phyloP scores from a whole-genome alignment of 495 filamentous ascomycete genomes.

The Aspergillus affinis region DNA sequence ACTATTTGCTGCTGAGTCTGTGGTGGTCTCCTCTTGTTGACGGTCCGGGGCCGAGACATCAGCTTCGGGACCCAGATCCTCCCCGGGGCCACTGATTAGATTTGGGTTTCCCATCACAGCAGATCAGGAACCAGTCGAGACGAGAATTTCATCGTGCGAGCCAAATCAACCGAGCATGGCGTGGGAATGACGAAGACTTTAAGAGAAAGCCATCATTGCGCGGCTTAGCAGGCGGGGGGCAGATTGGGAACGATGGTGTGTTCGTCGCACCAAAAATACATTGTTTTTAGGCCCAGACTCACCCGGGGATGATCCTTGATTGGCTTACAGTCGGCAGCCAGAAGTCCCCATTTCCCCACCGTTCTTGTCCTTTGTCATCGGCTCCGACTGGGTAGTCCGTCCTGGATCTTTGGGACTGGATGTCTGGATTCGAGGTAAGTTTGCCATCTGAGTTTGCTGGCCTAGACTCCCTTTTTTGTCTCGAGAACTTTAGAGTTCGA shows the following conservation, averaged over 20 bases:
- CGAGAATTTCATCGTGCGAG: background rate
- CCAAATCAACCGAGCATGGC: background rate
- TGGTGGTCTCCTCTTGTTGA: constrained; percentile 2
- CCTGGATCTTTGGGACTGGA: background rate
- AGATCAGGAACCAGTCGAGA: constrained; percentile 2
- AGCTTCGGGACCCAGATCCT: background rate
- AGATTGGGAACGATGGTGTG: background rate
- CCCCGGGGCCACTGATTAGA: constrained; percentile 4
- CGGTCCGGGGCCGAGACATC: constrained; percentile 1
- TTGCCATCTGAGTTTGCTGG: background rate
- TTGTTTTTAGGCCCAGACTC: background rate
- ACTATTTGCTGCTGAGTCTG: constrained; percentile 14
- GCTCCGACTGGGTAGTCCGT: too few relatives aligned
- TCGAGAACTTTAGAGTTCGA: background rate
- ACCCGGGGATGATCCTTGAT: background rate
- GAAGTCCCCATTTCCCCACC: background rate
- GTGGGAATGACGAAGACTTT: background rate
- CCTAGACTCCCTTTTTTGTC: background rate
- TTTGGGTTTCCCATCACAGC: constrained; percentile 17
- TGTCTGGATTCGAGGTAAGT: background rate
- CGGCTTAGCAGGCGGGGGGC: background rate
- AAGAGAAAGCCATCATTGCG: background rate
- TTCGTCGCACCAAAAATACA: background rate
- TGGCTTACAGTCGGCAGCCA: background rate
- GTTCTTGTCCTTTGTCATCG: background rate